Percentiles rank a stretch among this genome's conserved stretches.
Conservation (phyloP, 2,329 filamentous ascomycete genomes). For the Xylariaceae sp. region DNA sequence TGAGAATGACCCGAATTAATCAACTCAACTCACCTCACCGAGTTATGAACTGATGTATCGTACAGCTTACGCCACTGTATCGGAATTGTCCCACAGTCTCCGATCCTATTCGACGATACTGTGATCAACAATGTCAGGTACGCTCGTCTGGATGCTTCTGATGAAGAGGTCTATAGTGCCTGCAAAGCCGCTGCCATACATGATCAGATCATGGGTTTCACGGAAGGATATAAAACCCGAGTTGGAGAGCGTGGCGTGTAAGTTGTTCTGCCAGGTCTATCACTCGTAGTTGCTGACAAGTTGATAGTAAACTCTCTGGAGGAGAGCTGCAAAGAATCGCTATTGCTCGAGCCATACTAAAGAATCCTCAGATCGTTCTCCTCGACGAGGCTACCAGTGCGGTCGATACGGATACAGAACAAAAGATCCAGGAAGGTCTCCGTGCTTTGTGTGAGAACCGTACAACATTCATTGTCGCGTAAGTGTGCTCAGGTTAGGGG, state of each 20-base stretch:
- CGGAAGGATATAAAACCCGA: conserved; percentile 48
- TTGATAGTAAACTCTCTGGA: conserved; percentile 54
- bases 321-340: conserved; percentile 63
- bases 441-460: conserved; percentile 53
- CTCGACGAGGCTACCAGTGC: conserved; percentile 76
- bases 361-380: conserved; percentile 68
- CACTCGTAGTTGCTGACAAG: conserved; percentile 14
- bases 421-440: conserved; percentile 60
- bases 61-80: conserved; percentile 38
- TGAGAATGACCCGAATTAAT: conserved; percentile 11
- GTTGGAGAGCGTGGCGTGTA: conserved; percentile 50
- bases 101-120: conserved; percentile 47
- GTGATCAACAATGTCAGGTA: conserved; percentile 53
- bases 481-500: conserved; percentile 28
- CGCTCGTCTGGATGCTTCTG: conserved; percentile 43
- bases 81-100: conserved; percentile 42
- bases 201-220: conserved; percentile 48
- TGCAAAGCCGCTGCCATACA: conserved; percentile 51
- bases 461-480: conserved; percentile 63
- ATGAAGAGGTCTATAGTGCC: conserved; percentile 46
- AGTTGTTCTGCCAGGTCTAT: conserved; percentile 12
- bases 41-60: conserved; percentile 1
- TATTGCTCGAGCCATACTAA: conserved; percentile 66
- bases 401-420: conserved; percentile 65
- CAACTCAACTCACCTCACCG: neutral